phyloP scores from a whole-genome alignment of 495 filamentous ascomycete species.

The Jackrogersella multiformis region DNA sequence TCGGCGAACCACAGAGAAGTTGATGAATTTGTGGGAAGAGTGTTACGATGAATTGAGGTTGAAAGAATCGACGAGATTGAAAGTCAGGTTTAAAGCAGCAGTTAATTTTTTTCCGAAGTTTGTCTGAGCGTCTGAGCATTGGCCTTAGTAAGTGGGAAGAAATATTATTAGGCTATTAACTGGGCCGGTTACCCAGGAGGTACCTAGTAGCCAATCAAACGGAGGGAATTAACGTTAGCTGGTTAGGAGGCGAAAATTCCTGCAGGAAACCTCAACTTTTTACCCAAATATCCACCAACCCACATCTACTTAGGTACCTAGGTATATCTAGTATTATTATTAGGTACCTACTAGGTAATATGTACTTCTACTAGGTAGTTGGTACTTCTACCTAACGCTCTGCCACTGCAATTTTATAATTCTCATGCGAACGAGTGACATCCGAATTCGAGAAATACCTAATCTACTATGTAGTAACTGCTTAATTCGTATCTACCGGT shows the following conservation, averaged over 20 bases:
- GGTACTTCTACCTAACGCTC: too few relatives aligned
- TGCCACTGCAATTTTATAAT: too few relatives aligned
- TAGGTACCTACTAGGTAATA: too few relatives aligned
- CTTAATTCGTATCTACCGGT: too few relatives aligned
- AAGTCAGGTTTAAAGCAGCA: slow-evolving; percentile 16
- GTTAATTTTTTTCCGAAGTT: slow-evolving; percentile 19
- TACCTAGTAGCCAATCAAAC: slow-evolving; percentile 32
- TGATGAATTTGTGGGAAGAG: slow-evolving; percentile 12
- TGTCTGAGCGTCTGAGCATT: slow-evolving; percentile 25
- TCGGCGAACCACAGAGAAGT: slow-evolving; percentile 4
- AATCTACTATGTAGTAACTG: too few relatives aligned
- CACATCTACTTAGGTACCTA: background rate
- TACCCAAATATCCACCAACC: slow-evolving; percentile 10
- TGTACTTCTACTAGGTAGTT: too few relatives aligned
- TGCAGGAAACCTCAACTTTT: slow-evolving; percentile 37
- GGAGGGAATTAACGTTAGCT: slow-evolving; percentile 21
- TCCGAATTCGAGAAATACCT: too few relatives aligned
- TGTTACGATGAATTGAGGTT: slow-evolving; percentile 5
- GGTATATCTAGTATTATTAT: background rate
- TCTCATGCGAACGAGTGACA: too few relatives aligned
- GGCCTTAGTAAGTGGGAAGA: slow-evolving; percentile 2
- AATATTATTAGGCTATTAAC: slow-evolving; percentile 35
- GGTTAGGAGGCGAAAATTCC: slow-evolving; percentile 31
- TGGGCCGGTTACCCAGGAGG: background rate
- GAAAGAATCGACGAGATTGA: slow-evolving; percentile 14